phyloP scores from a whole-genome alignment of 805 yeast species.

The Blastobotrys mokoenaii region DNA sequence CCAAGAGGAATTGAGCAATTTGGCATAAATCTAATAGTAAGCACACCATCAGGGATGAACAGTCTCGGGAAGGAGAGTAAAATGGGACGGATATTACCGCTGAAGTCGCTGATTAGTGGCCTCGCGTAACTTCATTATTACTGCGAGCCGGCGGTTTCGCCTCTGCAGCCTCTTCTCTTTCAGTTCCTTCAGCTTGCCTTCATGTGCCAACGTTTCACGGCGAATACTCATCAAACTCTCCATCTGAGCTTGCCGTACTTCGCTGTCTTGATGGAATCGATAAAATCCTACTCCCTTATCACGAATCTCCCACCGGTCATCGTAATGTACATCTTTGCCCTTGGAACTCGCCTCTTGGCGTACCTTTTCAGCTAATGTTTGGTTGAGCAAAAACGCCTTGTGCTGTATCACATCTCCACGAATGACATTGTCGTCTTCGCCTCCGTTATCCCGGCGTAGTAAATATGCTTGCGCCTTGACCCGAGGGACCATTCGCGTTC shows the following conservation, averaged over 20 bases:
- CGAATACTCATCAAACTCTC: constrained; percentile 6
- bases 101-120: neutral
- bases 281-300: constrained; percentile 20
- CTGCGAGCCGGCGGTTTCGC: neutral
- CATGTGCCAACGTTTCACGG: neutral
- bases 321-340: constrained; percentile 14
- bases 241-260: constrained; percentile 14
- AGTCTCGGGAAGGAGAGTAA: no score
- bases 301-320: constrained; percentile 19
- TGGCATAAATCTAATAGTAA: no score
- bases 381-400: constrained; percentile 13
- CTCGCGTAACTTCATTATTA: neutral
- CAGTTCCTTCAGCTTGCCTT: neutral
- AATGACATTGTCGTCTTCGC: constrained; percentile 4
- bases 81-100: no score
- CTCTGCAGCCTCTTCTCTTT: neutral
- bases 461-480: neutral
- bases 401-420: constrained; percentile 17
- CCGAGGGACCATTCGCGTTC: constrained; percentile 15
- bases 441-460: neutral
- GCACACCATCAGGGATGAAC: no score
- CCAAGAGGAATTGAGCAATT: no score
- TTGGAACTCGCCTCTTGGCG: neutral
- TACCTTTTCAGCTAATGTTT: neutral
- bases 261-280: constrained; percentile 14